Percentiles rank a stretch among this genome's conserved stretches.
phyloP scores from a whole-genome alignment of 257 asterid species.

The Salvia rosmarinus region DNA sequence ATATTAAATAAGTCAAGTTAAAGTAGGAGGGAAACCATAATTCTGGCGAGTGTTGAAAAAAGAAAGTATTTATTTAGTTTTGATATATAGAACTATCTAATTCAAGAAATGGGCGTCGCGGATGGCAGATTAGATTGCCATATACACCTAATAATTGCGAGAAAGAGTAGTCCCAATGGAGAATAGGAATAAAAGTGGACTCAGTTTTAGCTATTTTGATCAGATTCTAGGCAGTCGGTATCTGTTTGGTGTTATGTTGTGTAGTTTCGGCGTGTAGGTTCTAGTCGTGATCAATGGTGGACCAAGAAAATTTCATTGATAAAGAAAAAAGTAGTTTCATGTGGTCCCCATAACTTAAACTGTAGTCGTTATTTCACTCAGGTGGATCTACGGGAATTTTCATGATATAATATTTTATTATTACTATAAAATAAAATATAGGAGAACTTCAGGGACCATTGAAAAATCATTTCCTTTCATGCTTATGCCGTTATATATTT shows the following conservation, averaged over 20 bases:
- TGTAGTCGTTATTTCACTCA: no score
- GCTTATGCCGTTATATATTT: no score
- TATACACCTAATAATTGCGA: not conserved
- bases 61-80: not conserved
- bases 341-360: no score
- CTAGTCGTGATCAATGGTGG: not conserved
- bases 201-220: conserved; percentile 14
- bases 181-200: conserved; percentile 3
- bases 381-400: no score
- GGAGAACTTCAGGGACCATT: no score
- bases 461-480: no score
- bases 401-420: no score
- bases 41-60: no score
- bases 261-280: conserved; percentile 27
- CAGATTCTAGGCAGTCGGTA: not conserved
- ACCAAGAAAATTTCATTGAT: no score
- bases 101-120: conserved; percentile 13
- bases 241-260: conserved; percentile 33
- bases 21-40: no score
- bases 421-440: no score
- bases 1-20: not conserved
- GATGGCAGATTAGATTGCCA: conserved; percentile 8
- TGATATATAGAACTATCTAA: not conserved
- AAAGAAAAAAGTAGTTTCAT: no score
- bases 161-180: conserved; percentile 15